Conservation (phyloP, 1,139 yeast species). For the Taphrina flavorubra region DNA sequence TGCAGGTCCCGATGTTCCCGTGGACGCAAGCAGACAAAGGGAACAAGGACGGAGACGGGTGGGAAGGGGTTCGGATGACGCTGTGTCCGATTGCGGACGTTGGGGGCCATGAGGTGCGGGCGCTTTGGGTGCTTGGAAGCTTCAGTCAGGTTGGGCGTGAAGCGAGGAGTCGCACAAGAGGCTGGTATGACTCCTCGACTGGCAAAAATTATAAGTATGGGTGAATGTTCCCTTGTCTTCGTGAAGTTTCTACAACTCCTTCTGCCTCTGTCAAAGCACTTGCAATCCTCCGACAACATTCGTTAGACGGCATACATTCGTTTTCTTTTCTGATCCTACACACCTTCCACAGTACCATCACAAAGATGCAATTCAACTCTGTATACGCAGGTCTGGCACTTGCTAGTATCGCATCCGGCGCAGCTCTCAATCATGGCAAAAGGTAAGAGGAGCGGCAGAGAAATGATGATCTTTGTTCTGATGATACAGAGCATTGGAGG, state of each 20-base stretch:
- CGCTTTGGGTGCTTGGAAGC: background rate
- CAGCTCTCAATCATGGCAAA: conserved; percentile 4
- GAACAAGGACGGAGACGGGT: background rate
- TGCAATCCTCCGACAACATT: background rate
- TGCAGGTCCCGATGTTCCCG: conserved; percentile 10
- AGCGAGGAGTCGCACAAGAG: conserved; percentile 29
- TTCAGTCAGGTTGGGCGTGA: conserved; percentile 7
- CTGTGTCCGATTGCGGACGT: conserved; percentile 2
- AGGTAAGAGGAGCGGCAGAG: background rate
- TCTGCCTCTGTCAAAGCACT: background rate
- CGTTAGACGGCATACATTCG: background rate
- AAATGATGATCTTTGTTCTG: background rate
- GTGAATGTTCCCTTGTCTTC: conserved; percentile 13
- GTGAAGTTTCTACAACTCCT: background rate
- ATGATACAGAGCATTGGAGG: conserved; percentile 18
- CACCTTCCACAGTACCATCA: background rate
- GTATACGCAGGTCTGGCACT: conserved; percentile 20
- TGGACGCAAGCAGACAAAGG: conserved; percentile 6
- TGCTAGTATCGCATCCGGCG: conserved; percentile 6
- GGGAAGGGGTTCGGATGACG: conserved; percentile 7
- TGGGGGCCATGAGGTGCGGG: background rate
- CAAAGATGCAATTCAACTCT: conserved; percentile 12
- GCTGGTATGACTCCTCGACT: conserved; percentile 26
- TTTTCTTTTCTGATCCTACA: background rate
- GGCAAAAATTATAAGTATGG: conserved; percentile 9